phyloP scores from a whole-genome alignment of 805 yeast genomes.

The Wickerhamomyces chaumierensis region DNA sequence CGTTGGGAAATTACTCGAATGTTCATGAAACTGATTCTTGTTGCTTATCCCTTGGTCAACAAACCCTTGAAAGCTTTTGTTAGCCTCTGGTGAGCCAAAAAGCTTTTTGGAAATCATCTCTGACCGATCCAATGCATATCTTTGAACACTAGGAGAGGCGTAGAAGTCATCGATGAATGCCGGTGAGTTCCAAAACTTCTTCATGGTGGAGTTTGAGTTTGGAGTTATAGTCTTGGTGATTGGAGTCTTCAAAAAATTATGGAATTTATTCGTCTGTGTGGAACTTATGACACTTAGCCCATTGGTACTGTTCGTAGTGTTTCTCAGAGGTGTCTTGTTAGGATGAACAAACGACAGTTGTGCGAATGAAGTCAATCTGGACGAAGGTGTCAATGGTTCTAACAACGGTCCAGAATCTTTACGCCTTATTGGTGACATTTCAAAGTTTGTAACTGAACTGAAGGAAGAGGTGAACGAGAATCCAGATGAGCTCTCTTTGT shows the following conservation, averaged over 20 bases:
- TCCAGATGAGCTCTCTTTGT: slow-evolving; percentile 6
- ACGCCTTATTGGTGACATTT: slow-evolving; percentile 46
- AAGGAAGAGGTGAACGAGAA: slow-evolving; percentile 44
- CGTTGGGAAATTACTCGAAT: slow-evolving; percentile 6
- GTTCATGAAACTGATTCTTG: slow-evolving; percentile 6
- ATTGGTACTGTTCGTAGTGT: slow-evolving; percentile 7
- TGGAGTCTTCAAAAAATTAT: slow-evolving; percentile 20
- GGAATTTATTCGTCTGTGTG: slow-evolving; percentile 7
- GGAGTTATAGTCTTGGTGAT: slow-evolving; percentile 19
- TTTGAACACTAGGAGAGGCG: slow-evolving; percentile 32
- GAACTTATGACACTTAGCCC: slow-evolving; percentile 5
- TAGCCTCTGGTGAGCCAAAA: slow-evolving; percentile 26
- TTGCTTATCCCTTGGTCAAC: not conserved
- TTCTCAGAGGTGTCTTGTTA: slow-evolving; percentile 23
- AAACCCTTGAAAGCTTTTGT: not conserved
- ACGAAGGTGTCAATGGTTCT: slow-evolving; percentile 52
- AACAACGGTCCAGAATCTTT: slow-evolving; percentile 54
- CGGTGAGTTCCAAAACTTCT: slow-evolving; percentile 55
- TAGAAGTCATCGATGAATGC: slow-evolving; percentile 58
- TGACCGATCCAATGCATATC: slow-evolving; percentile 19
- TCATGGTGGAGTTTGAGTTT: slow-evolving; percentile 27
- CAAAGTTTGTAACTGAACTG: slow-evolving; percentile 54
- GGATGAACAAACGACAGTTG: slow-evolving; percentile 2
- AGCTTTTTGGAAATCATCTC: slow-evolving; percentile 6
- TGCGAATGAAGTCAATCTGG: slow-evolving; percentile 13